A percentile compares a stretch with the other conserved stretches of the same genome.
phyloP scores from a whole-genome alignment of 352 stramenopile species.

The Phytopythium sindhum region DNA sequence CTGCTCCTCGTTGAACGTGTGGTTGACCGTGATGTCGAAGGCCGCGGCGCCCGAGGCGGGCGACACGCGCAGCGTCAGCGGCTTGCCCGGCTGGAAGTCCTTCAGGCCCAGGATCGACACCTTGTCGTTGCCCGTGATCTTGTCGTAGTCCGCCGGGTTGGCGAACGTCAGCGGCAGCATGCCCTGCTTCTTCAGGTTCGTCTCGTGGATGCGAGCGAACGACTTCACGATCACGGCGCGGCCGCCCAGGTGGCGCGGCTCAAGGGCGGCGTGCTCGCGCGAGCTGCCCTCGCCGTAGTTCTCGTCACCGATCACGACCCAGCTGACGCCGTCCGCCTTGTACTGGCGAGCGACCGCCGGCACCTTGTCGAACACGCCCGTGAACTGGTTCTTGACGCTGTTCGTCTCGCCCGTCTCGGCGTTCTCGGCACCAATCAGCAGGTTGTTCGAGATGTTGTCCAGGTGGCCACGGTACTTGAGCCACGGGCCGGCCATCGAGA shows the following conservation, averaged over 20 bases:
- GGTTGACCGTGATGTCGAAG: conserved; percentile 91
- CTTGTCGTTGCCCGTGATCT: conserved; percentile 91
- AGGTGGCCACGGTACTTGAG: conserved; percentile 94
- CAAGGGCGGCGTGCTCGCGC: conserved; percentile 90
- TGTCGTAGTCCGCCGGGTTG: conserved; percentile 91
- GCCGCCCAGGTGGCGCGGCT: conserved; percentile 89
- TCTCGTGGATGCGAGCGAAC: conserved; percentile 95
- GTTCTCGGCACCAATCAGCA: conserved; percentile 92
- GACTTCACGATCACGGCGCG: conserved; percentile 91
- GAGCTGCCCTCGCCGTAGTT: conserved; percentile 94
- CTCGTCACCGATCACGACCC: conserved; percentile 92
- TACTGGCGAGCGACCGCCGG: conserved; percentile 88
- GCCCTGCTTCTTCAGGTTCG: conserved; percentile 95
- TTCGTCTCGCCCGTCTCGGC: conserved; percentile 92
- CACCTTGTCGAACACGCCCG: conserved; percentile 86
- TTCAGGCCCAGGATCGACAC: conserved; percentile 87
- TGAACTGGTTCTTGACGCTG: conserved; percentile 90
- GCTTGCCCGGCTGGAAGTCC: conserved; percentile 84
- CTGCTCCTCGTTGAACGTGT: conserved; percentile 95
- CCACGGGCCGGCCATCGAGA: conserved; percentile 92
- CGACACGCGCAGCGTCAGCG: conserved; percentile 79
- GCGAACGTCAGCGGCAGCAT: conserved; percentile 93
- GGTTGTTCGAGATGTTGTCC: conserved; percentile 95
- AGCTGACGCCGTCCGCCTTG: conserved; percentile 87
- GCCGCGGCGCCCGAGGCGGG: conserved; percentile 48